Conservation (phyloP, 345 rosid genomes). For the Clarkia xantiana region DNA sequence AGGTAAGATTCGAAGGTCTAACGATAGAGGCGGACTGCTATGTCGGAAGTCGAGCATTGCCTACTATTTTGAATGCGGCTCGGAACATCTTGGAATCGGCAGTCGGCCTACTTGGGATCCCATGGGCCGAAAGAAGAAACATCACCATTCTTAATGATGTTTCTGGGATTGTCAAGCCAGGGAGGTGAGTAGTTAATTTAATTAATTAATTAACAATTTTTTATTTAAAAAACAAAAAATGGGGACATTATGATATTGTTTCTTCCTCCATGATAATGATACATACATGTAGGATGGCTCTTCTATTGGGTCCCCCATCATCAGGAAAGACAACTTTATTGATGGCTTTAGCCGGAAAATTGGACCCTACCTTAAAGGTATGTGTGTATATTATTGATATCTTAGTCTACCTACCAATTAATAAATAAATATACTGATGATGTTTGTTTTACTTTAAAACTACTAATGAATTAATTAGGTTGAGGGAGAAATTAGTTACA, state of each 20-base stretch:
- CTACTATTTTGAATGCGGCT: slow-evolving; percentile 55
- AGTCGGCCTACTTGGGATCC: slow-evolving; percentile 38
- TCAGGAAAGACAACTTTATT: slow-evolving; percentile 87
- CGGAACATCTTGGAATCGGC: slow-evolving; percentile 59
- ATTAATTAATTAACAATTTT: too few species aligned
- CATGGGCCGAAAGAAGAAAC: slow-evolving; percentile 44
- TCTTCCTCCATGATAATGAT: too few species aligned
- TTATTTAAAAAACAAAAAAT: too few species aligned
- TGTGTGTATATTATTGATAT: not conserved
- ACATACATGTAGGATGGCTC: slow-evolving; percentile 86
- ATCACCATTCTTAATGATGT: slow-evolving; percentile 72
- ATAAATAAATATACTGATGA: not conserved
- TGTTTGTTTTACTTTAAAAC: too few species aligned
- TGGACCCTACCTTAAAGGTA: slow-evolving; percentile 57
- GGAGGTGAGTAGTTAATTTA: slow-evolving; percentile 26
- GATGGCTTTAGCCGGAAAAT: slow-evolving; percentile 67
- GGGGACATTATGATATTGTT: too few species aligned
- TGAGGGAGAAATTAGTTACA: slow-evolving; percentile 51
- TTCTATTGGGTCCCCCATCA: slow-evolving; percentile 76
- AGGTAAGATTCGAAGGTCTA: slow-evolving; percentile 56
- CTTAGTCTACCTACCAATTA: too few species aligned
- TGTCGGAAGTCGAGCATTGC: slow-evolving; percentile 71
- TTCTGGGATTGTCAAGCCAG: slow-evolving; percentile 60
- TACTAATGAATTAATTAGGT: slow-evolving; percentile 42
- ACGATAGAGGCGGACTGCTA: slow-evolving; percentile 62